Evolutionary conservation across 768 basidiomycete genomes (phyloP), one percentile per base, ranked within the genome.

Genomic region (Lactarius trivialis): DNA sequence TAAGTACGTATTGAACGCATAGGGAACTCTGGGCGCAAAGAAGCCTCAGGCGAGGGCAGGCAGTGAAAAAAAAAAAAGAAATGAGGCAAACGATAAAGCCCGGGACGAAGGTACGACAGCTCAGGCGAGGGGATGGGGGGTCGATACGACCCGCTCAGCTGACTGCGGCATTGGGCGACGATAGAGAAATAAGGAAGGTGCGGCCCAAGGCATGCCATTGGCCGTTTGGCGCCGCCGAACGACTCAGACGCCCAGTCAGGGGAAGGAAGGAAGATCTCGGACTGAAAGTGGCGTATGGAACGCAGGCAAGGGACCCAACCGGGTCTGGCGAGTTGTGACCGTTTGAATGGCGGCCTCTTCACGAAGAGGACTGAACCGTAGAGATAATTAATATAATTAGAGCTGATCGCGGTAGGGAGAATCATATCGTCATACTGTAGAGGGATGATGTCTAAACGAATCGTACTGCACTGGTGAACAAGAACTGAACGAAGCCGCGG

Each of bases 241-340:
- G 11, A 56, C 58, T 45, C 63, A 65, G 34, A 26, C 65, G 65
- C 65, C 51, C 61, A 65, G 63, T 48, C 45, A 57, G 57, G 56
- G 24, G 51, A 19, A 51, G 30, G 21, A 24, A 28, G 30, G n/a
- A n/a, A 34, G 45, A 55, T 59, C 57, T 60, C 54, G 62, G 63
- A 50, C 39, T 55, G 48, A 60, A 64, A 60, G 63, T 64, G 63
- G 63, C 63, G 63, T 64, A 34, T 21, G 30, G 36, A 21, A 45
- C 34, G 33, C 33, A 58, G 34, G 53, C 53, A 30, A 36, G 57
- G 58, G 54, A 26, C 58, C 48, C 43, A 45, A 45, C 43, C 43
- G 43, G 21, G 51, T 55, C 57, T 63, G 53, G 62, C 21, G 17
- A 50, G 24, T 41, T 26, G 60, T 56, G 21, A 39, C 60, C 60